A percentile compares a stretch with the other conserved stretches of the same genome.
Evolutionary conservation across 2,329 filamentous ascomycete genomes (phyloP).

Genomic region (Ascochyta pisi): DNA sequence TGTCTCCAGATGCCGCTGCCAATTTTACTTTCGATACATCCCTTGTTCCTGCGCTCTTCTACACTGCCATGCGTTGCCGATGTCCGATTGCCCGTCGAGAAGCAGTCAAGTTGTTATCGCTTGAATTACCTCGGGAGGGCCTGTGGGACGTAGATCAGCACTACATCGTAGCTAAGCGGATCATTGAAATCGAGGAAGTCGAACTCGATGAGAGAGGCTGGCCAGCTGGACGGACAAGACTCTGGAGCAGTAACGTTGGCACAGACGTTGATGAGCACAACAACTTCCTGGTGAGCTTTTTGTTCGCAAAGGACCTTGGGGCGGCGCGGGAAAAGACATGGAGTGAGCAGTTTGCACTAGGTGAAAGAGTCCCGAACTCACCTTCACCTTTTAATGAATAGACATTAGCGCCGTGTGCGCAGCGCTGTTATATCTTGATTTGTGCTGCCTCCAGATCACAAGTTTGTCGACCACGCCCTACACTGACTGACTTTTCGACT

Average conservation of each 20-base stretch:
- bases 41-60: conserved; percentile 19
- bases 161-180: conserved; percentile 22
- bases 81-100: conserved; percentile 28
- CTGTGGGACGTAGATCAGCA: conserved; percentile 29
- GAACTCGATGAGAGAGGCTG: conserved; percentile 27
- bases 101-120: conserved; percentile 21
- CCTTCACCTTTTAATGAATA: neutral
- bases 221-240: conserved; percentile 22
- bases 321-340: neutral
- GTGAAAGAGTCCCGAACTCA: neutral
- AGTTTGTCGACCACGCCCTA: no score
- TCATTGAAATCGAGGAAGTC: conserved; percentile 31
- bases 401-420: neutral
- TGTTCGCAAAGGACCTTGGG: conserved; percentile 5
- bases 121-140: conserved; percentile 25
- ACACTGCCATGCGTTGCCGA: conserved; percentile 22
- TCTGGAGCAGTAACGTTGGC: conserved; percentile 25
- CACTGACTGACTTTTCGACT: neutral
- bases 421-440: neutral
- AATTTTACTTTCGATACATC: conserved; percentile 25
- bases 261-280: conserved; percentile 26
- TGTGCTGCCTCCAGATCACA: neutral
- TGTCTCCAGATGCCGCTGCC: neutral
- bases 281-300: conserved; percentile 23
- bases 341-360: conserved; percentile 4